Percentiles rank a stretch among this genome's conserved stretches.
phyloP scores from a whole-genome alignment of 2,329 filamentous ascomycete genomes.

The Ceratocystis smalleyi region DNA sequence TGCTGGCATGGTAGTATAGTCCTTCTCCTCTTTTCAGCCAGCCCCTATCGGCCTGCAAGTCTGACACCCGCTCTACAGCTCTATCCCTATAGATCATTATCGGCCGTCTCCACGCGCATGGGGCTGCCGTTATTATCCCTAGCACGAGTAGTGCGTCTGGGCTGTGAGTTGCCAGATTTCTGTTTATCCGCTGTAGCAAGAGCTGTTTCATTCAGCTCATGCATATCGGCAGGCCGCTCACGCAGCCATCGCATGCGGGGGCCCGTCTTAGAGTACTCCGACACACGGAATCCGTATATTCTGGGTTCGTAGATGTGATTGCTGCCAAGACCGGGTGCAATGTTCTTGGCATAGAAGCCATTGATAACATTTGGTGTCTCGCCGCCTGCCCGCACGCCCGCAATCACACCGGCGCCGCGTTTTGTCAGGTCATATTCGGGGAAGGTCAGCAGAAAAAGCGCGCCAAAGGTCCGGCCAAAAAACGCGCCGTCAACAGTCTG shows the following conservation, averaged over 20 bases:
- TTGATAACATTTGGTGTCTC: conserved; percentile 50
- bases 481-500: conserved; percentile 96
- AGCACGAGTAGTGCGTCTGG: background rate
- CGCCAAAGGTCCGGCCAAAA: conserved; percentile 93
- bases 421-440: conserved; percentile 82
- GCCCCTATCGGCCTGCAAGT: background rate
- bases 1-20: background rate
- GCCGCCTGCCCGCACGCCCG: conserved; percentile 20
- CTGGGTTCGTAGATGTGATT: conserved; percentile 82
- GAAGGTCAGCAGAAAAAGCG: conserved; percentile 96
- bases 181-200: conserved; percentile 30
- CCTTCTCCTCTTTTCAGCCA: background rate
- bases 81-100: background rate
- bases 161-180: background rate
- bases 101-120: conserved; percentile 10
- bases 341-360: conserved; percentile 71
- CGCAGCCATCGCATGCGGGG: conserved; percentile 96
- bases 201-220: conserved; percentile 65
- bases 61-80: too few relatives aligned
- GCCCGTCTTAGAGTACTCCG: conserved; percentile 73
- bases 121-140: conserved; percentile 12
- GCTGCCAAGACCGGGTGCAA: conserved; percentile 70
- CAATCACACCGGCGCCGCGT: conserved; percentile 46
- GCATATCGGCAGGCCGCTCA: conserved; percentile 63
- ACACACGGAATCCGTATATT: conserved; percentile 93